Conservation (phyloP, 2,329 filamentous ascomycete genomes). For the Ophiostoma pallidulum region DNA sequence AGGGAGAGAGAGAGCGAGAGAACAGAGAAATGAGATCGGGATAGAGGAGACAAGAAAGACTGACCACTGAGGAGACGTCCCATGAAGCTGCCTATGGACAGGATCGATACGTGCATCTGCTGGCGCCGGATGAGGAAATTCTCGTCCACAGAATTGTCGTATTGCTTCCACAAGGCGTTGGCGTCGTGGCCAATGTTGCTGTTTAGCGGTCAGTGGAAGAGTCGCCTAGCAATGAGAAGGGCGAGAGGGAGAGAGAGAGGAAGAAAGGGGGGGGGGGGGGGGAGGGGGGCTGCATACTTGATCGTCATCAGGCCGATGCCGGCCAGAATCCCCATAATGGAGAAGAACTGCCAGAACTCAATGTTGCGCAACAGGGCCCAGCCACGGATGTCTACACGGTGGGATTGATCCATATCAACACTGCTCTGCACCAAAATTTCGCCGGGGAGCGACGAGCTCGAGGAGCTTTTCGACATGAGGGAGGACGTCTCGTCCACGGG, state of each 20-base stretch:
- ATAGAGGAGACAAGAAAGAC: slow-evolving; percentile 17
- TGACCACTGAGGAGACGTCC: slow-evolving; percentile 70
- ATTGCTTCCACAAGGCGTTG: slow-evolving; percentile 80
- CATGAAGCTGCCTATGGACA: slow-evolving; percentile 80
- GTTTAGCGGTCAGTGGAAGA: neutral
- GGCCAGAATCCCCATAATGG: slow-evolving; percentile 79
- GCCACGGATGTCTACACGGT: slow-evolving; percentile 85
- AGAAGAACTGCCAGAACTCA: slow-evolving; percentile 88
- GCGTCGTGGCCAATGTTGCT: slow-evolving; percentile 93
- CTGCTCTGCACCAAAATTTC: slow-evolving; percentile 46
- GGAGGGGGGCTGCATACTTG: slow-evolving; percentile 58
- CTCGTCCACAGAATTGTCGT: slow-evolving; percentile 61
- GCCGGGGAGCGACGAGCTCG: slow-evolving; percentile 41
- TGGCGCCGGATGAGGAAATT: slow-evolving; percentile 73
- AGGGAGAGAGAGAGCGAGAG: too few species aligned
- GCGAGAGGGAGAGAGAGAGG: neutral
- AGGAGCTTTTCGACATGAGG: slow-evolving; percentile 56
- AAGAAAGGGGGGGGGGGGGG: neutral
- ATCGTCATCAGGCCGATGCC: slow-evolving; percentile 98
- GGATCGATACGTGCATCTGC: slow-evolving; percentile 83
- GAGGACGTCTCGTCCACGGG: slow-evolving; percentile 65
- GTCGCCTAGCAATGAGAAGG: slow-evolving; percentile 7
- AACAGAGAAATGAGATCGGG: too few species aligned
- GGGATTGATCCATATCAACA: slow-evolving; percentile 64
- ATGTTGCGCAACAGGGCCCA: slow-evolving; percentile 58